phyloP scores from a whole-genome alignment of 1,139 yeast genomes.

The Candida mesenterica region DNA sequence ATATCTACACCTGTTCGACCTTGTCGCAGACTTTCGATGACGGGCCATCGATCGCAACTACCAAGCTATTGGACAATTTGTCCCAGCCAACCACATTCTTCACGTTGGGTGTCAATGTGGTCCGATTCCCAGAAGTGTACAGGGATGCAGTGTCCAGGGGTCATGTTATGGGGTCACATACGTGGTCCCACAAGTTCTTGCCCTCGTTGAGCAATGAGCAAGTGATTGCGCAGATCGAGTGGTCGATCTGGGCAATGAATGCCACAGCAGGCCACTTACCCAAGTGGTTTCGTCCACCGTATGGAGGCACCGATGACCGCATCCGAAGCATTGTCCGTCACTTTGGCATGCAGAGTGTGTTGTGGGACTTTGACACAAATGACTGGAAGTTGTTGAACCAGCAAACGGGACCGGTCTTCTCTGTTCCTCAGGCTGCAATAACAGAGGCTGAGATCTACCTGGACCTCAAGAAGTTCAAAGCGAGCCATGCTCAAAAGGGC shows the following conservation, averaged over 20 bases:
- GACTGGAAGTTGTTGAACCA: constrained; percentile 74
- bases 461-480: constrained; percentile 56
- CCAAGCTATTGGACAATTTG: constrained; percentile 53
- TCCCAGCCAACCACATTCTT: constrained; percentile 67
- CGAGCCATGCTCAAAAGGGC: constrained; percentile 45
- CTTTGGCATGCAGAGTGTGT: constrained; percentile 82
- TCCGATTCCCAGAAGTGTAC: constrained; percentile 74
- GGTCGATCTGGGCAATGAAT: constrained; percentile 98
- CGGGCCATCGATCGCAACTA: constrained; percentile 81
- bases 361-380: constrained; percentile 90
- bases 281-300: constrained; percentile 93
- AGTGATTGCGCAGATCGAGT: constrained; percentile 82
- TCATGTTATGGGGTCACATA: constrained; percentile 83
- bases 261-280: constrained; percentile 91
- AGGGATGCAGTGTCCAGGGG: constrained; percentile 55
- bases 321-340: constrained; percentile 76
- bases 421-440: constrained; percentile 19
- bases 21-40: constrained; percentile 92
- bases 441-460: constrained; percentile 50
- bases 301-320: constrained; percentile 89
- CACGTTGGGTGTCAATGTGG: constrained; percentile 78
- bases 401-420: too few species aligned
- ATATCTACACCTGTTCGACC: constrained; percentile 68
- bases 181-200: constrained; percentile 88
- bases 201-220: constrained; percentile 77